Percentiles rank a stretch among this genome's conserved stretches.
These are phyloP conservation scores for Solanum okadae DNA, from an alignment of 257 asterid species.

Conservation along the genomic window DNA sequence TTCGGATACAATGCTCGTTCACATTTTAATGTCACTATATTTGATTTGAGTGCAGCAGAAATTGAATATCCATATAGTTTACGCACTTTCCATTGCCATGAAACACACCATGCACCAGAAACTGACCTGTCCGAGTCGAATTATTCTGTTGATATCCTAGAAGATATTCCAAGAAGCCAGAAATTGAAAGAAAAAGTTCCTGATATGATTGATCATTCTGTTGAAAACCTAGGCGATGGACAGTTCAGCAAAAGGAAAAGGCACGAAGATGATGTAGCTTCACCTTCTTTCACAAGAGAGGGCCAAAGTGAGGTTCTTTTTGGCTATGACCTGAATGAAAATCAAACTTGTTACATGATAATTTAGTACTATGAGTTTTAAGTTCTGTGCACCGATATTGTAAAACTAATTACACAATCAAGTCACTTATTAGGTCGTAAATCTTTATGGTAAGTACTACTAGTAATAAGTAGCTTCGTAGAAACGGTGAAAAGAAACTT, in stretches of 20 bases:
- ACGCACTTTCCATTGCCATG: not conserved
- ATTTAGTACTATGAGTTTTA: not conserved
- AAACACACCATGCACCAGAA: not conserved
- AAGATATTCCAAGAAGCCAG: not conserved
- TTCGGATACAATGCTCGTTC: not conserved
- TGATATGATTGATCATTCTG: not conserved
- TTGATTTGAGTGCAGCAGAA: constrained; percentile 12
- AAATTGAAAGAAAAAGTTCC: not conserved
- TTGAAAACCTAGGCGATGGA: not conserved
- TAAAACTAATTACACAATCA: not conserved
- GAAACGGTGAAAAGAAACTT: not conserved
- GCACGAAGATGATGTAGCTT: not conserved
- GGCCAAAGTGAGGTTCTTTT: not conserved
- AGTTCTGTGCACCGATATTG: not conserved
- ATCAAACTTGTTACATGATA: not conserved
- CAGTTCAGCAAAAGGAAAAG: not conserved
- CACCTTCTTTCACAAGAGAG: not conserved
- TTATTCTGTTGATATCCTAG: not conserved
- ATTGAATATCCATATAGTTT: constrained; percentile 12
- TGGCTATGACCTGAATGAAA: not conserved
- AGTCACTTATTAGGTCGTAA: not conserved
- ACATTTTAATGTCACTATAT: not conserved
- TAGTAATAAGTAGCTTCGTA: not conserved
- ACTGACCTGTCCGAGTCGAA: not conserved
- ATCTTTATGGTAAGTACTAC: not conserved